phyloP scores from a whole-genome alignment of 1,139 yeast species.

The Arxiozyma bovina region DNA sequence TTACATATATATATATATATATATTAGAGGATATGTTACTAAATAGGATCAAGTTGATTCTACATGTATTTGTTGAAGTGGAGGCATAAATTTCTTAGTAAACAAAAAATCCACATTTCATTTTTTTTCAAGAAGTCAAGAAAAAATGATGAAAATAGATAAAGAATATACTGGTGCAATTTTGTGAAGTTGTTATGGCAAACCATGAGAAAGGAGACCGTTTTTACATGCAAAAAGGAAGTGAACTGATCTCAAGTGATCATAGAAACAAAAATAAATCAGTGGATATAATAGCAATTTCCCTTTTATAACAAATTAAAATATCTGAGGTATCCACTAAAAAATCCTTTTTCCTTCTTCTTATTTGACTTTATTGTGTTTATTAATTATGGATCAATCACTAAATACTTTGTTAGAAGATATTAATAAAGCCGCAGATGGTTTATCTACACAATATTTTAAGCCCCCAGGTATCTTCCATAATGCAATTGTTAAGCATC shows the following conservation, averaged over 20 bases:
- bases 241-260: background rate
- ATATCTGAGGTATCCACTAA: too few relatives aligned
- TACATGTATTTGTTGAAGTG: background rate
- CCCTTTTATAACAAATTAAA: too few relatives aligned
- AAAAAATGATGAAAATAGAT: too few relatives aligned
- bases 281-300: background rate
- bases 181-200: background rate
- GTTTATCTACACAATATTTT: slow-evolving; percentile 26
- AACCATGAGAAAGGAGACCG: background rate
- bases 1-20: too few relatives aligned
- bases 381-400: slow-evolving; percentile 19
- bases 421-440: slow-evolving; percentile 22
- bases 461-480: slow-evolving; percentile 32
- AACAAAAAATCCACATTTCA: background rate
- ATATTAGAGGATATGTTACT: too few relatives aligned
- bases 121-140: background rate
- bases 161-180: background rate
- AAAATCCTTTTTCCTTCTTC: too few relatives aligned
- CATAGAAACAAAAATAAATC: background rate
- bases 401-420: slow-evolving; percentile 24
- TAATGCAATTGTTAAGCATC: slow-evolving; percentile 26
- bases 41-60: background rate
- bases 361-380: background rate
- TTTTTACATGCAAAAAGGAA: background rate
- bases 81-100: background rate